A percentile compares a stretch with the other conserved stretches of the same genome.
Evolutionary conservation across 202 grass and related monocot species (phyloP).

Genomic region (Schoenoplectus tabernaemontani): DNA sequence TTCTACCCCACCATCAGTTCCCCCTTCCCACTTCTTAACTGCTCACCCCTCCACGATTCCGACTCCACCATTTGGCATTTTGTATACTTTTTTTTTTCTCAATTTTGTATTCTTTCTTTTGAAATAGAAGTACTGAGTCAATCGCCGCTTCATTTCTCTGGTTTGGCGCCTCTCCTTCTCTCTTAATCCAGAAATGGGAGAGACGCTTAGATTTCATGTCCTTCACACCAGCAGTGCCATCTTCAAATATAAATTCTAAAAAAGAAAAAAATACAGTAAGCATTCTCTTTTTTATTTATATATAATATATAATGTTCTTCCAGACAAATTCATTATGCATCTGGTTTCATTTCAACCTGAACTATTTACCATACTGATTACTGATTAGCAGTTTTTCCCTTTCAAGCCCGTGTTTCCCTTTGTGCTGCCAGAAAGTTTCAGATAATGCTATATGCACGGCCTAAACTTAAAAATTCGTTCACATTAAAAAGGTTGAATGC

Average conservation of each 20-base stretch:
- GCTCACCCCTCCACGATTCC: background rate
- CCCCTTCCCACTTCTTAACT: conserved; percentile 9
- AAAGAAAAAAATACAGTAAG: conserved; percentile 27
- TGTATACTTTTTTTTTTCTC: background rate
- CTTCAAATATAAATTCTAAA: conserved; percentile 30
- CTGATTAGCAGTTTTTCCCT: background rate
- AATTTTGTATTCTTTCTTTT: conserved; percentile 11
- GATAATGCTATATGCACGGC: too few species aligned
- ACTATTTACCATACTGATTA: background rate
- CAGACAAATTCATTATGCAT: background rate
- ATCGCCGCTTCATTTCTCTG: background rate
- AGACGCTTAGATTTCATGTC: conserved; percentile 14
- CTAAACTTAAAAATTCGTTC: too few species aligned
- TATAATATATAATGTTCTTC: background rate
- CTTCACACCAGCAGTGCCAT: background rate
- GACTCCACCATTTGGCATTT: background rate
- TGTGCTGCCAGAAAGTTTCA: background rate
- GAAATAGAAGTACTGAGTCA: conserved; percentile 3
- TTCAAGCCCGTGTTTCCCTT: background rate
- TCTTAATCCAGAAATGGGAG: background rate
- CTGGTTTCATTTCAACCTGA: background rate
- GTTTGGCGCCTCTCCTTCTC: conserved; percentile 18
- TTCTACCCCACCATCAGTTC: background rate
- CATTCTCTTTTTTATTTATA: conserved; percentile 22
- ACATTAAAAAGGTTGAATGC: too few species aligned